These are phyloP conservation scores for Azolla pinnata DNA, from an alignment of 75 land plant species.

Conservation along the genomic window DNA sequence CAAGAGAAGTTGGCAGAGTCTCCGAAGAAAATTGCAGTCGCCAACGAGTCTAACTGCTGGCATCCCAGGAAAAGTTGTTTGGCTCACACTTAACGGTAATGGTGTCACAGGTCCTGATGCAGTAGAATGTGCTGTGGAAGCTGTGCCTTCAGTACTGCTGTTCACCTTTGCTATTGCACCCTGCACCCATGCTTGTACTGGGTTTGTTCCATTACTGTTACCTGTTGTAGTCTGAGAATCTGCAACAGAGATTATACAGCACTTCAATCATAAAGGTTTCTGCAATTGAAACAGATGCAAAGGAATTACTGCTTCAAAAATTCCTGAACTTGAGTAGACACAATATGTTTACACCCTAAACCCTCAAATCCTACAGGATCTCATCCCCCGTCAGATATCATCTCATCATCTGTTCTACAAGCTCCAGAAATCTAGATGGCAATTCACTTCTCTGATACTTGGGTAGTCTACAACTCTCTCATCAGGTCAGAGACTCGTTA, in stretches of 20 bases:
- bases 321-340: too few relatives aligned
- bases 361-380: too few relatives aligned
- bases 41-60: slow-evolving; percentile 97
- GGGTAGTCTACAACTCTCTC: too few relatives aligned
- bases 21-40: slow-evolving; percentile 96
- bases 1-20: slow-evolving; percentile 83
- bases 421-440: too few relatives aligned
- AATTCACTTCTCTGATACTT: too few relatives aligned
- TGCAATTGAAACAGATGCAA: too few relatives aligned
- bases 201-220: slow-evolving; percentile 60
- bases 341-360: too few relatives aligned
- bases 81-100: slow-evolving; percentile 77
- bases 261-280: too few relatives aligned
- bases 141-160: slow-evolving; percentile 53
- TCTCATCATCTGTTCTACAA: too few relatives aligned
- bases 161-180: slow-evolving; percentile 98
- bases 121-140: slow-evolving; percentile 44
- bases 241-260: slow-evolving; percentile 7
- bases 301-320: too few relatives aligned
- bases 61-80: slow-evolving; percentile 94
- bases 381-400: too few relatives aligned
- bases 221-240: slow-evolving; percentile 46
- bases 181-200: slow-evolving; percentile 98
- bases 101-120: slow-evolving; percentile 45
- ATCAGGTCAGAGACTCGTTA: too few relatives aligned